Evolutionary conservation across 176 grass and related monocot species (phyloP), one percentile per base, ranked within the genome.

Genomic region (Lolium rigidum): DNA sequence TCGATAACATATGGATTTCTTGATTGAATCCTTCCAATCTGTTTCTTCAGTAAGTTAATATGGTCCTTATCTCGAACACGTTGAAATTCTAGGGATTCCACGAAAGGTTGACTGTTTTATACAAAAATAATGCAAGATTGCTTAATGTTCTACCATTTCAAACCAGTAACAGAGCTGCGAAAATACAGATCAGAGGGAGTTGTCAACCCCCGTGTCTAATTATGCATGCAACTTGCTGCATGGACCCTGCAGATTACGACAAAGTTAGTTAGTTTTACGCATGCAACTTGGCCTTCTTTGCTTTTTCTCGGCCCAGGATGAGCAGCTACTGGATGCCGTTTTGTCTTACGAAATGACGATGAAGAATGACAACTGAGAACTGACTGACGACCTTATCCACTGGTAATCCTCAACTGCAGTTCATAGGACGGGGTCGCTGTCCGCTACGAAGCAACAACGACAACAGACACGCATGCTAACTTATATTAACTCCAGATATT

Each of bases 331-430:
- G 3, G 46, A 47, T 65, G 25, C 46, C 15, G 57, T 22, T 22
- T 24, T 28, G 37, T 56, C 18, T 17, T n/a, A n/a, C 18, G 64
- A 31, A 41, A 35, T 10, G 28, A 52, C 51, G 74, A 70, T 20
- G 54, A 64, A 1, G 70, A 86, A 54, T 8, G 77, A 90, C 77
- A 52, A 52, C 60, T 66, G 13, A 66, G 26, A 28, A 28, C 26
- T 2, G 26, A 28, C 63, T 8, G 77, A 86, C 83, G 21, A 61
- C 50, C 83, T 82, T 77, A 86, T 86, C 88, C 78, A 37, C 4
- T 4, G 70, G 83, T 81, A 70, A 77, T 85, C 18, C 70, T 69
- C 9, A 28, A 39, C 63, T 71, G 64, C 54, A 60, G 37, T 79
- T 71, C 18, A 62, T 25, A 52, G 54, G 63, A 25, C 39, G 28